A percentile compares a stretch with the other conserved stretches of the same genome.
phyloP scores from a whole-genome alignment of 2,329 filamentous ascomycete genomes.

The Colletotrichum gloeosporioides region DNA sequence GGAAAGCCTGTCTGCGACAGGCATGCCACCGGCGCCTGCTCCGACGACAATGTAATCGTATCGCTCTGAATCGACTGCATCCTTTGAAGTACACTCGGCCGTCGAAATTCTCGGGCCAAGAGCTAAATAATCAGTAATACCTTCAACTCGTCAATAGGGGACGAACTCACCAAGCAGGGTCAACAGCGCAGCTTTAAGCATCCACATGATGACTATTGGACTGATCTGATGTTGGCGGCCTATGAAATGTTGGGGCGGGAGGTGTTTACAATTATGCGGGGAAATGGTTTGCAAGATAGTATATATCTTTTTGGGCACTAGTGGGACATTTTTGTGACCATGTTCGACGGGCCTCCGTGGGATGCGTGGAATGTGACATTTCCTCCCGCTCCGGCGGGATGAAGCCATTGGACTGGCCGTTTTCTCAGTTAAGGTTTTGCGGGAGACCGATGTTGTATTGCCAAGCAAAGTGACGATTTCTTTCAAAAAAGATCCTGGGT shows the following conservation, averaged over 20 bases:
- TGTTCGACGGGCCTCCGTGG: background rate
- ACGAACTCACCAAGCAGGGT: background rate
- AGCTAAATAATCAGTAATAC: background rate
- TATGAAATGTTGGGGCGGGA: background rate
- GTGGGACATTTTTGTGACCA: background rate
- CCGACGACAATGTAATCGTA: background rate
- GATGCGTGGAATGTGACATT: background rate
- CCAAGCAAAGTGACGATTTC: background rate
- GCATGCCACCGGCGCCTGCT: background rate
- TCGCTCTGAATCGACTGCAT: background rate
- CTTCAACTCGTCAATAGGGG: background rate
- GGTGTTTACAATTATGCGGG: background rate
- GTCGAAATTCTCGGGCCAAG: background rate
- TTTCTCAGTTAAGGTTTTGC: background rate
- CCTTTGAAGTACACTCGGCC: background rate
- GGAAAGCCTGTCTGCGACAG: background rate
- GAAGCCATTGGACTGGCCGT: background rate
- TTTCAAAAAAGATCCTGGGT: background rate
- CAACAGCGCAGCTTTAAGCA: background rate
- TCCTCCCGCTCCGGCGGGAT: background rate
- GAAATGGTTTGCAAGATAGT: background rate
- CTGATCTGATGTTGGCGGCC: background rate
- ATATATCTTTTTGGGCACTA: background rate
- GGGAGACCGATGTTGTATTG: background rate
- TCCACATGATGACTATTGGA: background rate